Conservation (phyloP, 2,329 filamentous ascomycete genomes). For the Parafenestella ontariensis region DNA sequence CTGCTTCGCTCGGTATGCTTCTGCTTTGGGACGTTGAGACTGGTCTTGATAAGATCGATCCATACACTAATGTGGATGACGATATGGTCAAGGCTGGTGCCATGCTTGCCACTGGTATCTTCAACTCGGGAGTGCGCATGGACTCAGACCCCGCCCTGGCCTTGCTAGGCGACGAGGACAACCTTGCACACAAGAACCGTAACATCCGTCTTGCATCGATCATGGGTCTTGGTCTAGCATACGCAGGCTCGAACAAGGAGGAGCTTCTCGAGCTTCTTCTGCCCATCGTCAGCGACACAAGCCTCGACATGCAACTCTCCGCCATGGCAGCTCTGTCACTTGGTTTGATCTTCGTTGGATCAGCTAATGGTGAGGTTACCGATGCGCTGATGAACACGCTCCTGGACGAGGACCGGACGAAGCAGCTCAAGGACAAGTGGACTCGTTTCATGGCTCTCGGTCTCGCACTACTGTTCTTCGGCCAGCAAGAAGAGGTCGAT, state of each 20-base stretch:
- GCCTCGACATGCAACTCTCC: slow-evolving; percentile 90
- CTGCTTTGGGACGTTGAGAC: slow-evolving; percentile 93
- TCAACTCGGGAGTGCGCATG: slow-evolving; percentile 89
- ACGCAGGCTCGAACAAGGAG: slow-evolving; percentile 92
- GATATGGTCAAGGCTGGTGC: slow-evolving; percentile 89
- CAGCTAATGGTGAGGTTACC: slow-evolving; percentile 87
- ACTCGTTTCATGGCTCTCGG: slow-evolving; percentile 95
- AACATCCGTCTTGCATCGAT: slow-evolving; percentile 83
- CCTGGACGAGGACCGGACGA: slow-evolving; percentile 89
- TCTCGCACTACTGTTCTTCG: slow-evolving; percentile 92
- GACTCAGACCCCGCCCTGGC: slow-evolving; percentile 92
- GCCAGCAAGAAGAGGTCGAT: slow-evolving; percentile 97
- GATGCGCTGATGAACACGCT: slow-evolving; percentile 92
- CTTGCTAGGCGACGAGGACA: slow-evolving; percentile 79
- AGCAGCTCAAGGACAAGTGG: slow-evolving; percentile 97
- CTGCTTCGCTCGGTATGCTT: slow-evolving; percentile 90
- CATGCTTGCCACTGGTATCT: slow-evolving; percentile 90
- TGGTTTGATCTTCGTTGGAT: slow-evolving; percentile 91
- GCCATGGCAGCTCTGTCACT: slow-evolving; percentile 94
- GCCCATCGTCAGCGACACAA: slow-evolving; percentile 85
- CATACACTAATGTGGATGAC: slow-evolving; percentile 86
- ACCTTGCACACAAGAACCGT: slow-evolving; percentile 78
- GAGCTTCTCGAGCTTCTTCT: slow-evolving; percentile 85
- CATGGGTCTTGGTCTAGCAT: slow-evolving; percentile 94
- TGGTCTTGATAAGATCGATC: slow-evolving; percentile 92